Evolutionary conservation across 371 early-diverging fungal species (phyloP).

Genomic region (Capniomyces stellatus): DNA sequence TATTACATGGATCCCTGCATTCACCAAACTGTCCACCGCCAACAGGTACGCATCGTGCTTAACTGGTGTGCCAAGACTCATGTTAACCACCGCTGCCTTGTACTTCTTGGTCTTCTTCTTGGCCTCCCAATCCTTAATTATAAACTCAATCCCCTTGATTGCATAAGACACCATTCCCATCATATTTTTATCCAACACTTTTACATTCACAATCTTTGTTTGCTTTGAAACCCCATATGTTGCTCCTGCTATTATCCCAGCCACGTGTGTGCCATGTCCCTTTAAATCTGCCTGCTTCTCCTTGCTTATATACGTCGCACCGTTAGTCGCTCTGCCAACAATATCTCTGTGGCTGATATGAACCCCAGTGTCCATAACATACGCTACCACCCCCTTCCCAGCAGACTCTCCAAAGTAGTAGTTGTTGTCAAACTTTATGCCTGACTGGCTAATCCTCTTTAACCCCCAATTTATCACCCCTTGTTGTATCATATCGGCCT

Average conservation of each 20-base stretch:
- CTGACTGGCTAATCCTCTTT: not conserved
- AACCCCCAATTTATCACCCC: not conserved
- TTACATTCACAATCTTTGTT: constrained; percentile 77
- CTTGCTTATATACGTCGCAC: constrained; percentile 46
- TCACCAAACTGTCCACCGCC: constrained; percentile 62
- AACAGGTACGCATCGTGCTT: constrained; percentile 59
- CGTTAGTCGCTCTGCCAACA: constrained; percentile 75
- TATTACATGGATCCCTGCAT: constrained; percentile 73
- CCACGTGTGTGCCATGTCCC: constrained; percentile 88
- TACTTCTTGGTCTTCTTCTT: constrained; percentile 29
- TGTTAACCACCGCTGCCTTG: constrained; percentile 81
- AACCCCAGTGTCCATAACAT: constrained; percentile 86
- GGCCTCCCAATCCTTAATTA: constrained; percentile 31
- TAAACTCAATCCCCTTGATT: constrained; percentile 54
- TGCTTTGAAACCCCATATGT: constrained; percentile 83
- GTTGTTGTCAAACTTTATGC: not conserved
- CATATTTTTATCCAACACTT: constrained; percentile 75
- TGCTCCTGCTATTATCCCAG: constrained; percentile 84
- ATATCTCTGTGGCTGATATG: constrained; percentile 68
- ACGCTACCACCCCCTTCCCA: constrained; percentile 70
- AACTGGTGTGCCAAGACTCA: constrained; percentile 85
- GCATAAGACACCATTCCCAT: constrained; percentile 35
- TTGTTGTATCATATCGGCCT: not conserved
- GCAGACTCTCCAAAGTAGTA: constrained; percentile 16
- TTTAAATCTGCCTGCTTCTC: constrained; percentile 65